These are phyloP conservation scores for Byssothecium circinans DNA, from an alignment of 2,329 filamentous ascomycete genomes.

Conservation along the genomic window DNA sequence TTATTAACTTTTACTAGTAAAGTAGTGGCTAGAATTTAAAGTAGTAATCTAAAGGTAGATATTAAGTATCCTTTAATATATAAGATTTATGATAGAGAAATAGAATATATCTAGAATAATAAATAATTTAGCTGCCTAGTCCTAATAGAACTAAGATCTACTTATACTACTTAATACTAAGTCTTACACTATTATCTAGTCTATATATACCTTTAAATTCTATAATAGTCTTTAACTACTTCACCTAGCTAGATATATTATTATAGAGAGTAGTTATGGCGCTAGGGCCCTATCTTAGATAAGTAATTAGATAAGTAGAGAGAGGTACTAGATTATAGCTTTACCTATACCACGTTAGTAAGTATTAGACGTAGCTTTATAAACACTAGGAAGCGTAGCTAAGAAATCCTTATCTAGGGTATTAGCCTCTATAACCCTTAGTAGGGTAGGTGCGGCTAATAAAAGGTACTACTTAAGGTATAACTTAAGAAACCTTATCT, in stretches of 20 bases:
- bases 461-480: background rate
- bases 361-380: too few species aligned
- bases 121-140: background rate
- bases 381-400: background rate
- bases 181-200: too few species aligned
- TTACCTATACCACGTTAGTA: too few species aligned
- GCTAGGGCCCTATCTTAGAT: too few species aligned
- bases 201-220: too few species aligned
- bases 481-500: background rate
- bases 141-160: background rate
- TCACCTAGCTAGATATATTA: too few species aligned
- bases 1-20: slow-evolving; percentile 1
- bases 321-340: background rate
- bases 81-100: too few species aligned
- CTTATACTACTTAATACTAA: too few species aligned
- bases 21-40: slow-evolving; percentile 1
- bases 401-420: slow-evolving; percentile 2
- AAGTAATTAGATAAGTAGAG: too few species aligned
- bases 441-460: background rate
- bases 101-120: slow-evolving; percentile 4
- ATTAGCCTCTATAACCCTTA: background rate
- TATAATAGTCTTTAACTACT: too few species aligned
- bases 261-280: too few species aligned
- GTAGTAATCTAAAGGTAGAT: slow-evolving; percentile 1
- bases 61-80: background rate